A percentile compares a stretch with the other conserved stretches of the same genome.
These are phyloP conservation scores for Colletotrichum theobromicola DNA, from an alignment of 2,329 filamentous ascomycete genomes.

Conservation along the genomic window DNA sequence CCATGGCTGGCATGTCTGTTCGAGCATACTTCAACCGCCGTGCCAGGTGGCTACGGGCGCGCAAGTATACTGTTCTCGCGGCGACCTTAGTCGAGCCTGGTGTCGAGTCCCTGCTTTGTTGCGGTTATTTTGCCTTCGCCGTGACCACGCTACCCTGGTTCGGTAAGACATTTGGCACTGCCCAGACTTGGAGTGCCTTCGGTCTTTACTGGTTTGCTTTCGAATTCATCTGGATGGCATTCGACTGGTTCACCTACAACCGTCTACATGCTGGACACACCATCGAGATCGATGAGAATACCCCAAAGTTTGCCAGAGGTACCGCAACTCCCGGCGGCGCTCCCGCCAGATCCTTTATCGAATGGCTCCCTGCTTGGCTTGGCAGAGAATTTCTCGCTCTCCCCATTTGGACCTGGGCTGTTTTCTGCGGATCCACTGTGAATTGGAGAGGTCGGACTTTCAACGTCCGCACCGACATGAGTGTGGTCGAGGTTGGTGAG, in stretches of 20 bases:
- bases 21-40: constrained; percentile 79
- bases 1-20: constrained; percentile 82
- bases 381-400: constrained; percentile 82
- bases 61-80: constrained; percentile 90
- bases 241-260: constrained; percentile 77
- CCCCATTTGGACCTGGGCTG: constrained; percentile 89
- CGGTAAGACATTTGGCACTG: constrained; percentile 53
- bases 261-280: constrained; percentile 76
- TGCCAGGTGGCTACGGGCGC: constrained; percentile 87
- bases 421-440: constrained; percentile 86
- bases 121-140: constrained; percentile 79
- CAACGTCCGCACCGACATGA: constrained; percentile 83
- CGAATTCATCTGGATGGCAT: constrained; percentile 72
- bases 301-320: constrained; percentile 73
- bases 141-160: constrained; percentile 76
- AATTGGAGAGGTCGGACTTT: constrained; percentile 87
- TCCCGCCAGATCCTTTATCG: constrained; percentile 60
- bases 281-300: constrained; percentile 73
- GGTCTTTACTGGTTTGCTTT: constrained; percentile 68
- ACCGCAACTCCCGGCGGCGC: constrained; percentile 39
- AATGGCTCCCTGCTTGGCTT: constrained; percentile 85
- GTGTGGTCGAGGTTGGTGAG: constrained; percentile 59
- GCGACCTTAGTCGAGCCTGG: constrained; percentile 94
- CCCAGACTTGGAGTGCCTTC: constrained; percentile 73
- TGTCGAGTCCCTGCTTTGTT: constrained; percentile 87